Evolutionary conservation across 2,329 filamentous ascomycete genomes (phyloP).

Genomic region (Coniochaeta hoffmannii): DNA sequence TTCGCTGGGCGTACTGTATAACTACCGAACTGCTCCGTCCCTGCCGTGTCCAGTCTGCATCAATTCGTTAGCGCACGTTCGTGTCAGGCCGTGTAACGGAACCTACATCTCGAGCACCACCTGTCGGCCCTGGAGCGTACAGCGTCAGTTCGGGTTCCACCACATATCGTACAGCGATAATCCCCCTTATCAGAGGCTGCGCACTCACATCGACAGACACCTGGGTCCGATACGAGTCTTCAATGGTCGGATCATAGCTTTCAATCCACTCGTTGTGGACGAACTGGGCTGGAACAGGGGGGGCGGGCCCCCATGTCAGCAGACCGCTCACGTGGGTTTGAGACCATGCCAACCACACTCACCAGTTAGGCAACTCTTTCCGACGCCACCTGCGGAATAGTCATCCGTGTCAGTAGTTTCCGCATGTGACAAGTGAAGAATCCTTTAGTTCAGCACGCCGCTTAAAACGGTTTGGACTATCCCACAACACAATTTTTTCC

Average conservation of each 20-base stretch:
- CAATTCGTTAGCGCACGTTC: conserved; percentile 15
- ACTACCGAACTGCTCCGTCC: conserved; percentile 89
- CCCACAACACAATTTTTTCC: background rate
- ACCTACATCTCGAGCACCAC: conserved; percentile 82
- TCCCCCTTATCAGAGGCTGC: background rate
- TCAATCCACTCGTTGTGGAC: conserved; percentile 94
- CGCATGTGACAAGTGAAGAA: conserved; percentile 12
- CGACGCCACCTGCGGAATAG: conserved; percentile 63
- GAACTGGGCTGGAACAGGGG: conserved; percentile 62
- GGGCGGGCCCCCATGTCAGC: conserved; percentile 5
- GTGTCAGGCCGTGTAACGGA: background rate
- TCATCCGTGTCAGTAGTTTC: conserved; percentile 21
- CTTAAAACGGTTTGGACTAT: background rate
- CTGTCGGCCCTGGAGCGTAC: conserved; percentile 64
- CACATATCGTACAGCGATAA: background rate
- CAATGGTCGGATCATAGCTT: conserved; percentile 73
- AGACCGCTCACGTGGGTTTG: conserved; percentile 8
- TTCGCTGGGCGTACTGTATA: conserved; percentile 11
- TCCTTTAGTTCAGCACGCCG: background rate
- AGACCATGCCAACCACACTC: conserved; percentile 24
- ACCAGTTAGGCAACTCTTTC: conserved; percentile 90
- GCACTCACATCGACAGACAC: conserved; percentile 79
- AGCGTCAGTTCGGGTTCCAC: background rate
- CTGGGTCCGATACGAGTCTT: conserved; percentile 69
- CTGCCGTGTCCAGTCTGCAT: conserved; percentile 73